These are phyloP conservation scores for Leishmania amazonensis DNA, from an alignment of 208 protist genomes.

Conservation along the genomic window DNA sequence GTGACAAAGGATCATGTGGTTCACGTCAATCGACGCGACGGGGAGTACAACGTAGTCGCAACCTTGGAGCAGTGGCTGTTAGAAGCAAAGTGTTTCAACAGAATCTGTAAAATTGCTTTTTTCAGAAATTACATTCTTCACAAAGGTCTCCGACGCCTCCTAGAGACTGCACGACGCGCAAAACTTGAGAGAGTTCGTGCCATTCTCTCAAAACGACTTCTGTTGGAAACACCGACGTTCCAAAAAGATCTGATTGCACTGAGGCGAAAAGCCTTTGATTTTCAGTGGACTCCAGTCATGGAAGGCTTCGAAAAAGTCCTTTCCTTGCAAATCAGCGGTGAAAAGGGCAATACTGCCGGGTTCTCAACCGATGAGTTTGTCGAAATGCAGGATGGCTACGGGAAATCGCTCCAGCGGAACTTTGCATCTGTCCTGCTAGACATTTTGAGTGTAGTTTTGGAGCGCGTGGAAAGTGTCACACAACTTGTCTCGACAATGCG, in stretches of 20 bases:
- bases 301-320: slow-evolving; percentile 7
- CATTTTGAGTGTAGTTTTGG: slow-evolving; percentile 44
- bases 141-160: slow-evolving; percentile 51
- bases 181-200: slow-evolving; percentile 36
- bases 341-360: slow-evolving; percentile 5
- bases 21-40: slow-evolving; percentile 59
- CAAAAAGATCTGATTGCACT: slow-evolving; percentile 19
- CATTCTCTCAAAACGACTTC: slow-evolving; percentile 46
- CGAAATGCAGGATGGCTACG: slow-evolving; percentile 25
- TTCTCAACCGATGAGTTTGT: slow-evolving; percentile 38
- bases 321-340: slow-evolving; percentile 15
- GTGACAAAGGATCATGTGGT: slow-evolving; percentile 71
- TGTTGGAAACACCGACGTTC: slow-evolving; percentile 50
- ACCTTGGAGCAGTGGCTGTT: slow-evolving; percentile 57
- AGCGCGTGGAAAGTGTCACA: slow-evolving; percentile 15
- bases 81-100: slow-evolving; percentile 54
- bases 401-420: slow-evolving; percentile 52
- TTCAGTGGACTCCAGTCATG: slow-evolving; percentile 19
- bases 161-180: slow-evolving; percentile 29
- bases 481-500: slow-evolving; percentile 1
- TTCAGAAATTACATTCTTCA: slow-evolving; percentile 59
- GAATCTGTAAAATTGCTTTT: slow-evolving; percentile 56
- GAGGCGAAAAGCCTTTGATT: slow-evolving; percentile 32
- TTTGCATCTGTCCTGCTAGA: slow-evolving; percentile 59
- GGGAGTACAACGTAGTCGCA: slow-evolving; percentile 47